Conservation (phyloP, 805 yeast species). For the Grigorovia transvaalensis region DNA sequence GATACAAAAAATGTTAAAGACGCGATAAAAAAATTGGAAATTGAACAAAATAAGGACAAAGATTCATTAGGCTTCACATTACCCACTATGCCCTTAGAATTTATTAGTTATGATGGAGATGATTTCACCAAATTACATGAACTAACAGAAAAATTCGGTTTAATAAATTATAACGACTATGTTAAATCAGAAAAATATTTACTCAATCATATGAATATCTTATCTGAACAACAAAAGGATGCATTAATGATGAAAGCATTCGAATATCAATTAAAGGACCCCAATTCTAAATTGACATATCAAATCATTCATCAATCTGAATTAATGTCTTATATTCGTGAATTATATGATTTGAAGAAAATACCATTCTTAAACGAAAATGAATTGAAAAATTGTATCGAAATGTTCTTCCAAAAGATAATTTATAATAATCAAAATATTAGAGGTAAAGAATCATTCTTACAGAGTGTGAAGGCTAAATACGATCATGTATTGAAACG, state of each 20-base stretch:
- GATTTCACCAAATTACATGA: slow-evolving; percentile 49
- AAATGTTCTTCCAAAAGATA: slow-evolving; percentile 58
- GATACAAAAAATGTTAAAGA: slow-evolving; percentile 5
- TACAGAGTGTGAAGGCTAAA: slow-evolving; percentile 65
- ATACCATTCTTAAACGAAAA: slow-evolving; percentile 24
- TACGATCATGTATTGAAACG: slow-evolving; percentile 64
- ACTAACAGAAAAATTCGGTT: slow-evolving; percentile 56
- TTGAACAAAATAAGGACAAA: neutral
- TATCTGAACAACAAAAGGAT: slow-evolving; percentile 79
- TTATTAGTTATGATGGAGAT: slow-evolving; percentile 25
- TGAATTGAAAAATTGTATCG: slow-evolving; percentile 38
- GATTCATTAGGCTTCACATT: neutral
- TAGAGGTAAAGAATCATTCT: slow-evolving; percentile 62
- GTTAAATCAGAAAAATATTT: slow-evolving; percentile 42
- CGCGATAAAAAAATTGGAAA: slow-evolving; percentile 5
- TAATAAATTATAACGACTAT: slow-evolving; percentile 41
- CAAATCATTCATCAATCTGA: slow-evolving; percentile 73
- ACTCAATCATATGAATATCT: slow-evolving; percentile 52
- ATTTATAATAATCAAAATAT: slow-evolving; percentile 28
- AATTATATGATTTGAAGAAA: slow-evolving; percentile 30
- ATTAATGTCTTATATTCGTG: slow-evolving; percentile 59
- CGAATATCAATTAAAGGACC: slow-evolving; percentile 59
- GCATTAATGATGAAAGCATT: slow-evolving; percentile 89
- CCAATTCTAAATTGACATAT: slow-evolving; percentile 33
- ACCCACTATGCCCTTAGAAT: slow-evolving; percentile 10